Conservation (phyloP, 2,329 filamentous ascomycete genomes). For the Cercospora sp. region DNA sequence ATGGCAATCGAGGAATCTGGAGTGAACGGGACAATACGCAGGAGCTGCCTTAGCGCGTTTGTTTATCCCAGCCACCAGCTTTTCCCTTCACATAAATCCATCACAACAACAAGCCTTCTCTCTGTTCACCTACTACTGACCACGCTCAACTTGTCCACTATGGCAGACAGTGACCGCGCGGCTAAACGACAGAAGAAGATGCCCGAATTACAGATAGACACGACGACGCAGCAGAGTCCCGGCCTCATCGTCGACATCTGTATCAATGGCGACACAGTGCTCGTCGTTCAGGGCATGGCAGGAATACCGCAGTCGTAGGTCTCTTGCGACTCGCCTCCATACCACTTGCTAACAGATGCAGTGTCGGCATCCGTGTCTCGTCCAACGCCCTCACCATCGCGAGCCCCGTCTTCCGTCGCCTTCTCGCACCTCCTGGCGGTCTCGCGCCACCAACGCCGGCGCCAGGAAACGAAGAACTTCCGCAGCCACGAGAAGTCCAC, state of each 20-base stretch:
- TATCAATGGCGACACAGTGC: slow-evolving; percentile 20
- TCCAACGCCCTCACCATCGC: slow-evolving; percentile 26
- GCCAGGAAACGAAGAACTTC: slow-evolving; percentile 5
- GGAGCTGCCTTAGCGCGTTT: background rate
- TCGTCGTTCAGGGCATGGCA: slow-evolving; percentile 21
- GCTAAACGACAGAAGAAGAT: slow-evolving; percentile 20
- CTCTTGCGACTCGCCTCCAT: background rate
- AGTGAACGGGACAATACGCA: background rate
- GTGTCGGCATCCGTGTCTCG: slow-evolving; percentile 30
- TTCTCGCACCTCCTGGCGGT: slow-evolving; percentile 2
- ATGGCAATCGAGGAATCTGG: background rate
- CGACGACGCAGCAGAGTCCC: slow-evolving; percentile 1
- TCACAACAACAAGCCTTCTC: background rate
- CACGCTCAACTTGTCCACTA: background rate
- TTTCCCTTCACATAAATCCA: background rate
- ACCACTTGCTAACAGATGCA: background rate
- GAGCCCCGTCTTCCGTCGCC: slow-evolving; percentile 29
- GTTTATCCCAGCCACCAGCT: background rate
- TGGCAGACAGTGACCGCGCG: slow-evolving; percentile 19
- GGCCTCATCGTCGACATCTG: slow-evolving; percentile 16
- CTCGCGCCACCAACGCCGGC: background rate
- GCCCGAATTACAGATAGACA: background rate
- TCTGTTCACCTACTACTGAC: background rate
- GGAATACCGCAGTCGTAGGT: slow-evolving; percentile 10
- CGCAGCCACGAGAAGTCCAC: slow-evolving; percentile 12